Conservation (phyloP, 805 yeast genomes). For the Cyberlindnera mycetangii region DNA sequence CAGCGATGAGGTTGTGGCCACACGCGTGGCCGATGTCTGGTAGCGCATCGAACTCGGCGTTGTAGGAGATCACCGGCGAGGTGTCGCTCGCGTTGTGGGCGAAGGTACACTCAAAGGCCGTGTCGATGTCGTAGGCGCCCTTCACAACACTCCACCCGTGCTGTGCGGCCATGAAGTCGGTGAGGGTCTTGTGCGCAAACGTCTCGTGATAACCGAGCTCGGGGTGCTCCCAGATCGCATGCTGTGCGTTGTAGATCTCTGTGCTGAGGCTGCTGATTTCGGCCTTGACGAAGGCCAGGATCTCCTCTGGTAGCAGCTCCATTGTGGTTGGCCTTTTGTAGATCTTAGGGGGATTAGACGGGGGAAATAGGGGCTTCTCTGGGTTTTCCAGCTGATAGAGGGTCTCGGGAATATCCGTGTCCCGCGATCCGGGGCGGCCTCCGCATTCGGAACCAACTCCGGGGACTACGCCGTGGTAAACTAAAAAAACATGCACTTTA, state of each 20-base stretch:
- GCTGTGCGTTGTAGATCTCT: slow-evolving; percentile 7
- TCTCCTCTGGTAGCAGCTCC: slow-evolving; percentile 5
- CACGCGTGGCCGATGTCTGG: slow-evolving; percentile 15
- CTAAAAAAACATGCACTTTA: not conserved
- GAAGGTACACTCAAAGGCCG: slow-evolving; percentile 7
- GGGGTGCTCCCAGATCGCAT: slow-evolving; percentile 7
- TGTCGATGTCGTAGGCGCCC: slow-evolving; percentile 5
- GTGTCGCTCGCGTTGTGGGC: not conserved
- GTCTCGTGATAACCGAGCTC: slow-evolving; percentile 6
- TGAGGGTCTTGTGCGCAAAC: slow-evolving; percentile 9
- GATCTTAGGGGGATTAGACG: no score
- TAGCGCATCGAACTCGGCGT: slow-evolving; percentile 13
- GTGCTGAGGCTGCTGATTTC: slow-evolving; percentile 2
- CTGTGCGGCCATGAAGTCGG: slow-evolving; percentile 4
- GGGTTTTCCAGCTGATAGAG: no score
- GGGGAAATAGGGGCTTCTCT: no score
- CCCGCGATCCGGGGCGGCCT: no score
- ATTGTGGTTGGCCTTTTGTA: no score
- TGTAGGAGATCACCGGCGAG: slow-evolving; percentile 8
- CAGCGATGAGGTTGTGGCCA: slow-evolving; percentile 13
- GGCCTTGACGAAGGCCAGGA: not conserved
- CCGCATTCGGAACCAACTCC: no score
- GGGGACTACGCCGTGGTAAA: no score
- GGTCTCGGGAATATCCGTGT: no score
- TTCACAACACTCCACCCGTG: slow-evolving; percentile 7